Conservation (phyloP, 2,329 filamentous ascomycete species). For the Alternaria sp. region DNA sequence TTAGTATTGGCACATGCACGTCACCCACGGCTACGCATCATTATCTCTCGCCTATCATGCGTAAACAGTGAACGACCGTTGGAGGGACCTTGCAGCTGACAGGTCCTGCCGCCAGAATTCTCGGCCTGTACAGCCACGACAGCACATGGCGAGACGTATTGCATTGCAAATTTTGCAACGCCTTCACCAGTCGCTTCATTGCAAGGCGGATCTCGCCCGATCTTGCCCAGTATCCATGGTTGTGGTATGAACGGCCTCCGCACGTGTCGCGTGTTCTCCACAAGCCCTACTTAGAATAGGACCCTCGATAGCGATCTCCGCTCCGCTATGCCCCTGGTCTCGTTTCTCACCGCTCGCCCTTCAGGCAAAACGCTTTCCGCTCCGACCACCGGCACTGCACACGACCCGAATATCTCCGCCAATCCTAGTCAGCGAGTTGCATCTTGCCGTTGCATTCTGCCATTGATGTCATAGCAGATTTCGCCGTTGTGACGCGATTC, state of each 20-base stretch:
- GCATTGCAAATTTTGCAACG: not conserved
- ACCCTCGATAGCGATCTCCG: slow-evolving; percentile 31
- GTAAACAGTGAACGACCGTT: slow-evolving; percentile 13
- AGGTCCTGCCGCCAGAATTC: slow-evolving; percentile 4
- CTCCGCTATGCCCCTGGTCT: slow-evolving; percentile 31
- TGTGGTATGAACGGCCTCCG: slow-evolving; percentile 16
- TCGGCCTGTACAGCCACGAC: slow-evolving; percentile 4
- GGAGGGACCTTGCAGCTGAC: slow-evolving; percentile 7
- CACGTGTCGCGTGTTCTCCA: slow-evolving; percentile 30
- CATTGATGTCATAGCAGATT: slow-evolving; percentile 30
- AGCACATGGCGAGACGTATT: not conserved
- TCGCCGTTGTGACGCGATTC: slow-evolving; percentile 19
- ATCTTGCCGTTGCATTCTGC: slow-evolving; percentile 10
- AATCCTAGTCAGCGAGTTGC: slow-evolving; percentile 21
- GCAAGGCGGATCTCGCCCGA: not conserved
- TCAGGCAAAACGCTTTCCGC: slow-evolving; percentile 35
- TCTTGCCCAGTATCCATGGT: not conserved
- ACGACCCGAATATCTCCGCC: slow-evolving; percentile 29
- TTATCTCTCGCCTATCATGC: slow-evolving; percentile 22
- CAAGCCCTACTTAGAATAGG: slow-evolving; percentile 14
- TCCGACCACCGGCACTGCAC: slow-evolving; percentile 28
- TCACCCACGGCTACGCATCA: slow-evolving; percentile 34
- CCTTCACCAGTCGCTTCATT: not conserved
- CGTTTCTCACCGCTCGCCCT: slow-evolving; percentile 33
- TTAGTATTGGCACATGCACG: slow-evolving; percentile 36